Evolutionary conservation across 2,329 filamentous ascomycete genomes (phyloP), one percentile per base, ranked within the genome.

Genomic region (Ophiostoma ips): DNA sequence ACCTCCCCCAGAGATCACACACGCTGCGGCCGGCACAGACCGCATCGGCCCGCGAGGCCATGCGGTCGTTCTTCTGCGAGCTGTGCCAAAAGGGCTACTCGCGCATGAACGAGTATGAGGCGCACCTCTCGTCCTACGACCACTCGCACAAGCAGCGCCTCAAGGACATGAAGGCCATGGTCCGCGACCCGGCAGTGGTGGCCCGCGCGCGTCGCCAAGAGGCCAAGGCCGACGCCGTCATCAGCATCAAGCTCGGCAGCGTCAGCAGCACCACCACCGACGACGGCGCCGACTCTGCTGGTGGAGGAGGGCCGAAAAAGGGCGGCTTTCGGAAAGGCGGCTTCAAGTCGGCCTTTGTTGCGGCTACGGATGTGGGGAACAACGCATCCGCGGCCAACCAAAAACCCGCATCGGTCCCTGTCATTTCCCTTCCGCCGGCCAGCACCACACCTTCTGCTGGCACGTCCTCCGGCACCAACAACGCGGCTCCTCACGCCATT

Each of bases 21-120:
- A 78, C 75, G 5, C 70, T 79, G 2, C 76, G 76, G 1, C 70
- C 73, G 5, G 74, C 76, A 51, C 73, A 77, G 59, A 79, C 76
- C 19, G 69, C 72, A 24, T 75, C 76, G 2, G 87, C 86, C 9
- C 81, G 85, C 55, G 83, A 86, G 60, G 85, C 86, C 15, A 73
- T 86, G 46, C 84, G 81, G 60, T 80, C 84, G 33, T 92, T 94
- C 68, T 88, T 85, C 68, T 94, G 83, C 70, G 77, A 81, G 37
- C 77, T 96, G 50, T 96, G 92, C 71, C 81, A 84, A 56, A 96
- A 96, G 68, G 90, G 89, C 59, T 98, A 96, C 68, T 81, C 83
- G 2, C 87, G 92, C 50, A 90, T 94, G 75, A 90, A 94, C 62
- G 90, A 96, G 64, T 95, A 94, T 64, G 90, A 96, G 66, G 84